phyloP scores from a whole-genome alignment of 2,329 filamentous ascomycete genomes.

The Aspergillus awamori region DNA sequence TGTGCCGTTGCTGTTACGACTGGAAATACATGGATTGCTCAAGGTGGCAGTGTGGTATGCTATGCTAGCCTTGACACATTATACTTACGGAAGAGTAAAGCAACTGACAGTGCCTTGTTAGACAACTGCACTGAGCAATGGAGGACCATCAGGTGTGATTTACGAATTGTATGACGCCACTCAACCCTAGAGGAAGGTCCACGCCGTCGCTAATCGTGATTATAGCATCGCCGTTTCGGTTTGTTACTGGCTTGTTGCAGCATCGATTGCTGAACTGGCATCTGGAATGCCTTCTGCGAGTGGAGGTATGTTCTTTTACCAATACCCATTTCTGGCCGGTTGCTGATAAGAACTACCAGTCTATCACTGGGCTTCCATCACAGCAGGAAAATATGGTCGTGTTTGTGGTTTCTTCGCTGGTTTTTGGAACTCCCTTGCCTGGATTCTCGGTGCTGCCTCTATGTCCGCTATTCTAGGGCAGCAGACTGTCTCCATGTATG shows the following conservation, averaged over 20 bases:
- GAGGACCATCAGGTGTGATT: conserved; percentile 63
- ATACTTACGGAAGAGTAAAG: no score
- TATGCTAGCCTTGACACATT: no score
- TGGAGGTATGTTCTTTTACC: conserved; percentile 43
- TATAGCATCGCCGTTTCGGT: conserved; percentile 46
- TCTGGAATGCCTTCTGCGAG: conserved; percentile 64
- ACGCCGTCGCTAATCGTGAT: conserved; percentile 14
- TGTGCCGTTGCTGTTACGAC: conserved; percentile 64
- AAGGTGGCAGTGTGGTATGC: conserved; percentile 63
- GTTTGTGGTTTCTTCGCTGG: conserved; percentile 52
- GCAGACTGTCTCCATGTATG: conserved; percentile 64
- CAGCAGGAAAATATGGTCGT: conserved; percentile 59
- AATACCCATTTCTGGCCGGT: background rate
- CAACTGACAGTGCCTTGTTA: conserved; percentile 14
- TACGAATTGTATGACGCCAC: conserved; percentile 58
- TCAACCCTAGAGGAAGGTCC: background rate
- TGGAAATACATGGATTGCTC: conserved; percentile 67
- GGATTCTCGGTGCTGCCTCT: conserved; percentile 65
- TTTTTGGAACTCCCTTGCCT: conserved; percentile 52
- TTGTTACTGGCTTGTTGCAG: conserved; percentile 62
- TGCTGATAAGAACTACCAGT: conserved; percentile 38
- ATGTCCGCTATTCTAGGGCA: conserved; percentile 63
- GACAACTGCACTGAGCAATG: conserved; percentile 60
- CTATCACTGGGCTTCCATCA: conserved; percentile 65
- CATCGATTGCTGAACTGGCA: conserved; percentile 63